Base-by-base conservation (phyloP, 768 basidiomycete genomes). In the Lactarius quietus region DNA sequence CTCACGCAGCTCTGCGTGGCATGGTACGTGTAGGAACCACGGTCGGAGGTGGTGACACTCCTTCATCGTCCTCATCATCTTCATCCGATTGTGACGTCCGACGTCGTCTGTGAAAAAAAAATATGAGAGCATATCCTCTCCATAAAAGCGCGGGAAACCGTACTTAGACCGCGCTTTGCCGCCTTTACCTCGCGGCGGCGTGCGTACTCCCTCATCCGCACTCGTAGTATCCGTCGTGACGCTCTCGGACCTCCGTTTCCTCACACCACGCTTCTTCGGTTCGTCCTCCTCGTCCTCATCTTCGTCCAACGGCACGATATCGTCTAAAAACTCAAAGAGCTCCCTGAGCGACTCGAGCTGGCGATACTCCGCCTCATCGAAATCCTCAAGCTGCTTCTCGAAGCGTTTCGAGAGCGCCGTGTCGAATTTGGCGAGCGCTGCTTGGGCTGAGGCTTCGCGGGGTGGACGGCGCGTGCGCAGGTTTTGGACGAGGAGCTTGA, bases 341-440 rank as follows among this genome's bases (percentile, higher is more conserved):
- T 84, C 81, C 45, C 84, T 81, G 31, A 90, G 80, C 33, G 84
- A 78, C 59, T 86, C 83, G 3, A 92, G 78, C 61, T 87, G 79
- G 64, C 87, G 78, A 64, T 84, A 86, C 51, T 92, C 88, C 43
- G 84, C 87, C 71, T 91, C 89, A 65, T 81, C 85, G 73, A 92
- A 88, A 64, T 82, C 82, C 65, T 86, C 85, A 15, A 94, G 77
- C 69, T 89, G 86, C 61, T 84, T 81, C 41, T 85, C 84, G 67
- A 87, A 93, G 70, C 85, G 87, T 79, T 92, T 94, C 57, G 77
- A 74, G 51, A 97, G 78, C 5, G 78, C 65, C 0, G 80, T 73
- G 36, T 91, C 86, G 72, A 96, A 95, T 67, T 86, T 87, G 28
- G 75, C 77, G 57, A 96, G 79, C 0, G 92, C 87, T 65, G 88